A percentile compares a stretch with the other conserved stretches of the same genome.
phyloP scores from a whole-genome alignment of 208 protist species.

The Eutreptiella sp. region DNA sequence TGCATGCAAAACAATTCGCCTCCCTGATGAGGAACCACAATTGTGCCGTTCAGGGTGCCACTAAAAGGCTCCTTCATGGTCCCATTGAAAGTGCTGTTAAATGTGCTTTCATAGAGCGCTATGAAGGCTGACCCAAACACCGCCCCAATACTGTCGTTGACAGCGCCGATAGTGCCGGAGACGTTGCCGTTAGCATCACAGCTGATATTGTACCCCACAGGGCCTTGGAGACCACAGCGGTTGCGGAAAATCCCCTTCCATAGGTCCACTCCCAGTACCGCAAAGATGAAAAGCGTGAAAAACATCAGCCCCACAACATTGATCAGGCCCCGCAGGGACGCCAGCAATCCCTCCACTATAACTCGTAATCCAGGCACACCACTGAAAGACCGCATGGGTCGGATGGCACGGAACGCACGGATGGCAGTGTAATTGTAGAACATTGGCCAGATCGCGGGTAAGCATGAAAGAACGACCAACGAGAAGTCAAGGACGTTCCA shows the following conservation, averaged over 20 bases:
- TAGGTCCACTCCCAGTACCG: constrained; percentile 26
- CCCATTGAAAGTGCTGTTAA: no score
- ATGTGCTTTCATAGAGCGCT: neutral
- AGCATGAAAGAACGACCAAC: constrained; percentile 26
- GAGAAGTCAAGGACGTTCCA: constrained; percentile 35
- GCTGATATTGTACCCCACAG: no score
- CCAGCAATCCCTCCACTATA: constrained; percentile 25
- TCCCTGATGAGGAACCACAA: neutral
- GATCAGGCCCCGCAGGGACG: constrained; percentile 16
- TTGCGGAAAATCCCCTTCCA: constrained; percentile 11
- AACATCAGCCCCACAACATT: constrained; percentile 23
- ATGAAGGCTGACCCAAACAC: no score
- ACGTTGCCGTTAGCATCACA: no score
- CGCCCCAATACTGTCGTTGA: no score
- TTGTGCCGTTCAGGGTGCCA: no score
- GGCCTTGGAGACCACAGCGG: no score
- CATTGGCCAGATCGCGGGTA: constrained; percentile 5
- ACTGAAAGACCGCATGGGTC: constrained; percentile 30
- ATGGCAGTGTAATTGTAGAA: constrained; percentile 24
- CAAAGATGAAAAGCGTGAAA: constrained; percentile 29
- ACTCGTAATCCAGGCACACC: constrained; percentile 10
- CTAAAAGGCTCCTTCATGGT: no score
- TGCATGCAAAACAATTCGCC: no score
- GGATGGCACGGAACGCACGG: constrained; percentile 27
- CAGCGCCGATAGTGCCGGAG: no score